Evolutionary conservation across 1,139 yeast genomes (phyloP), one percentile per base, ranked within the genome.

Genomic region (Magnusiomyces tetraspermus): DNA sequence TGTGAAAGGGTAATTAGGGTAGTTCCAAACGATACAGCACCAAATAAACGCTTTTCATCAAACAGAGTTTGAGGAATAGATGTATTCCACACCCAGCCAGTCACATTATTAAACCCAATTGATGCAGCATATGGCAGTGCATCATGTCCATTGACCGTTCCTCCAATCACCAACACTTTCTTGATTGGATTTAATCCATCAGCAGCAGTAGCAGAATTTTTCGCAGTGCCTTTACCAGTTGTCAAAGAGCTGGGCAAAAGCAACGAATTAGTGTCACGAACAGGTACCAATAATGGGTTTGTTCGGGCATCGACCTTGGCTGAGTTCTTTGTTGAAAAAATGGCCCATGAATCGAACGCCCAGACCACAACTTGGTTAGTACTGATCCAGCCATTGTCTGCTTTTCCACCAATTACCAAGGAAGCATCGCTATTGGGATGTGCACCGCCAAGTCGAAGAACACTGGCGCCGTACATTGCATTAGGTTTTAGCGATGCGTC

Each of bases 341-440:
- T 80, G 2, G 80, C 72, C 87, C 87, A 82, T 1, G 82, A 68
- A 49, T 71, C 71, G 53, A 76, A 76, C 57, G 77, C 78, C 82
- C 83, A 80, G 1, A 79, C 61, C 0, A 85, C 85, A 5, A 80
- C 63, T 63, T 81, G 85, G 59, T 73, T 73, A 77, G 81, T 74
- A 53, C 77, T 74, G 37, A 81, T 76, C 83, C 85, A 80, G 0
- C 83, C 83, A 6, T 68, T 62, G 3, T 65, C 59, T 0, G 83
- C 74, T 49, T 69, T 69, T 3, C 87, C 87, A 1, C 86, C 86
- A 37, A 81, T 66, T 43, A 80, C 61, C 46, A 68, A 55, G 10
- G 61, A 55, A 3, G 64, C 57, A 26, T 51, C 50, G 13, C 55
- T 31, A 26, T 50, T 42, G 31, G 58, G 57, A n/a, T 64, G 44